Evolutionary conservation across 2,329 filamentous ascomycete species (phyloP).

Genomic region (Podosphaera fusca): DNA sequence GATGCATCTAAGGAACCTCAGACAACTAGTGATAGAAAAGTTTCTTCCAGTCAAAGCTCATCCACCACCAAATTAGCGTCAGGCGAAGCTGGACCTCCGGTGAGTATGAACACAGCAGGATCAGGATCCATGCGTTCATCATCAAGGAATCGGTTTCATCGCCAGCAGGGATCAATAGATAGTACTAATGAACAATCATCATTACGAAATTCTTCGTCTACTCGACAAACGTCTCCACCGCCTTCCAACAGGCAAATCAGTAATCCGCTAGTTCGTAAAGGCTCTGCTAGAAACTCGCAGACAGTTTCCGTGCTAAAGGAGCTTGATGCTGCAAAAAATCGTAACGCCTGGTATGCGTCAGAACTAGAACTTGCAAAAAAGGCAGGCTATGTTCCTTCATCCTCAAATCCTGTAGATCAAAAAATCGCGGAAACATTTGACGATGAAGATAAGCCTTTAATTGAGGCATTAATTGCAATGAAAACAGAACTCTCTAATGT

Average conservation of each 20-base stretch:
- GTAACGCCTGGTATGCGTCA: constrained; percentile 92
- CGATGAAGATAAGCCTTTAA: constrained; percentile 75
- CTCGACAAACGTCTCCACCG: constrained; percentile 32
- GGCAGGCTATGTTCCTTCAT: constrained; percentile 57
- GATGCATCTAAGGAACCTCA: constrained; percentile 26
- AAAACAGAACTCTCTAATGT: constrained; percentile 72
- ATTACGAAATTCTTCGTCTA: constrained; percentile 20
- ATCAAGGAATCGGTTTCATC: constrained; percentile 28
- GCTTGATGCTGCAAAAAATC: constrained; percentile 59
- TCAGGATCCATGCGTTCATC: constrained; percentile 18
- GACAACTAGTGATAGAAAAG: constrained; percentile 35
- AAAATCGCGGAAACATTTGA: constrained; percentile 57
- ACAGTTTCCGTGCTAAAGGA: constrained; percentile 65
- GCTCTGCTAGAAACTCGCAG: constrained; percentile 30
- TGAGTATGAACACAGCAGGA: constrained; percentile 6
- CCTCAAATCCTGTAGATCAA: constrained; percentile 53
- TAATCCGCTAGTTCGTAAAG: constrained; percentile 35
- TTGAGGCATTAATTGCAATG: constrained; percentile 86
- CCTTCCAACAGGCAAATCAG: constrained; percentile 32
- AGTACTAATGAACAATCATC: constrained; percentile 33
- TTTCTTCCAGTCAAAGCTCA: constrained; percentile 32
- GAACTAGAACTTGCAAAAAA: constrained; percentile 82
- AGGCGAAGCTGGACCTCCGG: constrained; percentile 10
- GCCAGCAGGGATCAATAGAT: constrained; percentile 44
- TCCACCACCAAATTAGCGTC: constrained; percentile 17